Evolutionary conservation across 306 rosid genomes (phyloP), one percentile per base, ranked within the genome.

Genomic region (Trifolium subterraneum): DNA sequence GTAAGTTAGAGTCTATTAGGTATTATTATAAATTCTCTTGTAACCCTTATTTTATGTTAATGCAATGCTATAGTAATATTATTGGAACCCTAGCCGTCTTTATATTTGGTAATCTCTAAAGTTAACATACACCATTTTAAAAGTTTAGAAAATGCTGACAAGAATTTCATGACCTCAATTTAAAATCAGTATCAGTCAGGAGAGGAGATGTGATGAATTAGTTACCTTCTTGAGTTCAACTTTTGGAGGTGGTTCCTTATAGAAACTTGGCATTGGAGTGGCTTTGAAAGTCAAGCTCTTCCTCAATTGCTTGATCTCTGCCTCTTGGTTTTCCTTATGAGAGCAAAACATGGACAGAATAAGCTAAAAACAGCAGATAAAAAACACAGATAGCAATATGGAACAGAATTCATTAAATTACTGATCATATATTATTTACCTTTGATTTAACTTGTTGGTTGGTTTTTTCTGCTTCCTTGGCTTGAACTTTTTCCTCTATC

Each of bases 211-310:
- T 9, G 44, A 62, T 25, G 22, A 31, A 67, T 56, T 51, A 63
- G 16, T 75, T 54, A 95, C 99, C 98, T 90, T 95, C 82, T 92
- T 95, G 29, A 95, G 82, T 80, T 90, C 99, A 81, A 83, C 78
- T 82, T 83, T 92, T 31, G 86, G 96, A 78, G 90, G 98, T 63
- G 99, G 98, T 80, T 95, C 99, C 81, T 82, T 95, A 27, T 95
- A 95, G 87, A 95, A 95, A 83, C 64, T 87, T 55, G 99, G 99
- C 99, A 95, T 90, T 48, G 98, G 97, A 42, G 96, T 72, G 20
- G 99, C 99, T 84, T 84, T 95, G 79, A 95, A 95, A 81, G 83
- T 35, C 88, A 95, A 7, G 73, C 80, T 87, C 78, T 92, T 95
- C 83, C 99, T 90, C 76, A 95, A 82, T 70, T 69, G 84, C 85